Base-by-base conservation (phyloP, 1,139 yeast genomes). In the Debaryomycetaceae sp. region DNA sequence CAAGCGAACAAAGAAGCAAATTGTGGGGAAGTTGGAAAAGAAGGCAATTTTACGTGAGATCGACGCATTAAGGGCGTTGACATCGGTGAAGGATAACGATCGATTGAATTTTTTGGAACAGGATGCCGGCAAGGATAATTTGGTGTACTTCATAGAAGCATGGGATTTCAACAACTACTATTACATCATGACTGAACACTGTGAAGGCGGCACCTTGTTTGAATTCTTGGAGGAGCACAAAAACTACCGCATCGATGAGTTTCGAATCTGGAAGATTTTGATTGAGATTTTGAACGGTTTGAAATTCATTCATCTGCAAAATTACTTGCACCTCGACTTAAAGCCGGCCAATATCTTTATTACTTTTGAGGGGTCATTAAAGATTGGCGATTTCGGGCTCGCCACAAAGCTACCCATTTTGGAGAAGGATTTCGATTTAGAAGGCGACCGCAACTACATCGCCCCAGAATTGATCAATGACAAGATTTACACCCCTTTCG, bases 371-470 rank as follows among this genome's bases (percentile, higher is more conserved):
- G 99, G 99, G 13, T 75, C 80, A 21, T 70, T 83, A 44, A 84
- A 83, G 58, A 83, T 83, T 49, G 94, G 94, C 8, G 95, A 83
- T 57, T 84, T 84, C 58, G 83, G 83, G 4, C 58, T 76, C 42
- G 75, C 64, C 16, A 69, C 67, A 52, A 49, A 74, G 58, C 49
- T 78, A 53, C 80, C 81, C 3, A 65, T 71, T 18, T 56, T 71
- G 12, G 75, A 70, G 35, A 68, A 61, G 35, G 78, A 67, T 41
- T 74, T 86, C 49, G 98, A 91, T 55, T 73, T 95, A 42, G 98
- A 93, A 58, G 98, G 98, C 20, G 98, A 93, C 53, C 70, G 98
- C 30, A 96, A 91, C 55, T 91, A 91, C 56, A 91, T 91, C 58
- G 98, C 99, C 0, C 98, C 98, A 1, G 99, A 91, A 54, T 79